These are phyloP conservation scores for Malassezia equina DNA, from an alignment of 1,284 basidiomycete genomes.

Conservation along the genomic window DNA sequence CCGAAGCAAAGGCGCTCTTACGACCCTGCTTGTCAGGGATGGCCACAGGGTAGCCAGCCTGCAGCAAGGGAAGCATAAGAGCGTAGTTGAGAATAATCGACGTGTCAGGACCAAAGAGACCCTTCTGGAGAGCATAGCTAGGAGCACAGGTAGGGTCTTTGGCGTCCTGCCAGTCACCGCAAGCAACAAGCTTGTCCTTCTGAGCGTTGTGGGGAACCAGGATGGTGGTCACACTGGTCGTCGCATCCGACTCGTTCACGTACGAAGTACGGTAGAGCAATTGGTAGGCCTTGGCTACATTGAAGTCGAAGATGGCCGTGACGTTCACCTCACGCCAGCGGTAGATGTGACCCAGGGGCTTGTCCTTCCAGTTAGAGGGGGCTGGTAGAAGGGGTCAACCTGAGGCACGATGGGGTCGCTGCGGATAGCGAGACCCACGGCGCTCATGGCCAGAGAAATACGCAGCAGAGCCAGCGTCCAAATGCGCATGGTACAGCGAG, in stretches of 20 bases:
- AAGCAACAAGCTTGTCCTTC: conserved; percentile 24
- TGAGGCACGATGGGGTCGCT: neutral
- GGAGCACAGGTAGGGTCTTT: conserved; percentile 25
- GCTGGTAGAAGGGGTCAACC: conserved; percentile 32
- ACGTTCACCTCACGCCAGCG: conserved; percentile 16
- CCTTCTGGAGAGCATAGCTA: conserved; percentile 18
- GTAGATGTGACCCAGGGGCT: conserved; percentile 24
- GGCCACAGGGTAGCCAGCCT: conserved; percentile 30
- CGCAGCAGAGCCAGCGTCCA: neutral
- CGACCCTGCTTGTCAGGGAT: conserved; percentile 30
- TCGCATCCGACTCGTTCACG: neutral
- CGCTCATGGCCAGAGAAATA: neutral
- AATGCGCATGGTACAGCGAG: neutral
- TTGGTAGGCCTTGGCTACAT: conserved; percentile 19
- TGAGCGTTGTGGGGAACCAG: conserved; percentile 20
- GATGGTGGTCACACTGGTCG: conserved; percentile 23
- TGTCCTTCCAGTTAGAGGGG: conserved; percentile 17
- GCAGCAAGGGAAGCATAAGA: neutral
- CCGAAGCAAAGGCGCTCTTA: conserved; percentile 24
- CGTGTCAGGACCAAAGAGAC: neutral
- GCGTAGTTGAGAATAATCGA: neutral
- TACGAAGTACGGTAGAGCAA: conserved; percentile 24
- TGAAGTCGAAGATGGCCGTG: conserved; percentile 3
- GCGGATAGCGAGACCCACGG: neutral
- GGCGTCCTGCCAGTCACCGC: conserved; percentile 22